Base-by-base conservation (phyloP, 257 asterid species). In the Cynanchum wilfordii region DNA sequence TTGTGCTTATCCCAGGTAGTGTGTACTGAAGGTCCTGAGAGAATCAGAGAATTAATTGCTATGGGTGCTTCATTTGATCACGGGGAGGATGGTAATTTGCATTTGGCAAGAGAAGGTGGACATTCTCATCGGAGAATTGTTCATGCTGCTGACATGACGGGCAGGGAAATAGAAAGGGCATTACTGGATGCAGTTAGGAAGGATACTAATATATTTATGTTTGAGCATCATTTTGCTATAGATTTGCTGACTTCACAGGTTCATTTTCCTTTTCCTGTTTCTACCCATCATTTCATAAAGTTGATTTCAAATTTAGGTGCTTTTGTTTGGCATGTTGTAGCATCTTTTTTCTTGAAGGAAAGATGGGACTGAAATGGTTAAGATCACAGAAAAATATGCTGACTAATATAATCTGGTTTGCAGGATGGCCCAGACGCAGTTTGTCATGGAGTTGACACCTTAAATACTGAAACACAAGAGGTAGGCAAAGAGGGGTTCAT, bases 11-110 rank as follows among this genome's bases (percentile, higher is more conserved):
- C 29, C 72, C 87, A 95, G 98, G 96, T 95, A 71, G 99, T 95
- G 70, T 95, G 99, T 73, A 92, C 99, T 11, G 99, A 95, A 85
- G 99, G 99, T 67, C 97, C 99, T 27, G 97, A 92, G 69, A 95
- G 99, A 82, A 90, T 95, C 75, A 87, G 83, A 75, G 98, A 95
- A 81, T 77, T 95, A 84, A 92, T 95, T 27, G 96, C 99, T n/a
- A 95, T 95, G 97, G 99, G 99, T 62, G 98, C 99, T 82, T 92
- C 99, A 22, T 95, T 95, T 77, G 98, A 95, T 81, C 98, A 95
- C 33, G 98, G 97, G 73, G 94, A 92, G 78, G 99, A 95, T 77
- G 99, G 99, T n/a, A 92, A 95, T 76, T 83, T 95, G 83, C 98
- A 95, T 79, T 81, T 95, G 68, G 98, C 99, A 27, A 90, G 96